phyloP scores from a whole-genome alignment of 2,329 filamentous ascomycete species.

The Xylariaceae sp. region DNA sequence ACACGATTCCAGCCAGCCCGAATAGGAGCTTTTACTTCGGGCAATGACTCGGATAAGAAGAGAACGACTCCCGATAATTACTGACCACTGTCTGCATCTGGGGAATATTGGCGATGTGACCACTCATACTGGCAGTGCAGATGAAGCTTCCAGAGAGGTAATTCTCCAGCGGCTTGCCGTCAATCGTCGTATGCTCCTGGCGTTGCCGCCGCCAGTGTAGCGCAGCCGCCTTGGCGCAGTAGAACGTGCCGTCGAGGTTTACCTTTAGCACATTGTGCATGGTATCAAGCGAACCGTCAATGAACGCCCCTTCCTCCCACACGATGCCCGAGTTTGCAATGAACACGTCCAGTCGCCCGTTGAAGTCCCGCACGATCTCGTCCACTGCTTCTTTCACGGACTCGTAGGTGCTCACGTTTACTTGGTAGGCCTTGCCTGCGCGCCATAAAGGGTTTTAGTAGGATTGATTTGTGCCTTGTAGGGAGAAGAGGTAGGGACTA shows the following conservation, averaged over 20 bases:
- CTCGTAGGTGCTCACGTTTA: slow-evolving; percentile 63
- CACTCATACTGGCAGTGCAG: slow-evolving; percentile 79
- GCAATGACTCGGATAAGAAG: no score
- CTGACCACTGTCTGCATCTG: slow-evolving; percentile 76
- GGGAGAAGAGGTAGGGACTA: neutral
- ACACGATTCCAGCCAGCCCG: no score
- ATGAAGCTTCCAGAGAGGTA: slow-evolving; percentile 75
- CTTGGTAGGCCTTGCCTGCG: slow-evolving; percentile 65
- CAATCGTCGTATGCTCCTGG: slow-evolving; percentile 66
- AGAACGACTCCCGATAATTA: no score
- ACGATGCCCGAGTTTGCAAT: slow-evolving; percentile 80
- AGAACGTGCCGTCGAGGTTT: slow-evolving; percentile 80
- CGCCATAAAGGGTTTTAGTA: neutral
- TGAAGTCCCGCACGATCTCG: slow-evolving; percentile 68
- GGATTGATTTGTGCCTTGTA: neutral
- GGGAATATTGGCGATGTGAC: slow-evolving; percentile 78
- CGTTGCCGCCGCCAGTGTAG: slow-evolving; percentile 74
- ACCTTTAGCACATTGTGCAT: slow-evolving; percentile 73
- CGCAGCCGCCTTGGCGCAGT: slow-evolving; percentile 75
- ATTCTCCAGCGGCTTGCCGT: slow-evolving; percentile 66
- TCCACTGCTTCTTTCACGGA: slow-evolving; percentile 59
- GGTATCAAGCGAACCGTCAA: slow-evolving; percentile 68
- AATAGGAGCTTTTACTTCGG: no score
- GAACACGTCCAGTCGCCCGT: slow-evolving; percentile 77
- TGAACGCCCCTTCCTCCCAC: slow-evolving; percentile 72